A percentile compares a stretch with the other conserved stretches of the same genome.
These are phyloP conservation scores for Lumnitzera racemosa DNA, from an alignment of 345 rosid species.

Conservation along the genomic window DNA sequence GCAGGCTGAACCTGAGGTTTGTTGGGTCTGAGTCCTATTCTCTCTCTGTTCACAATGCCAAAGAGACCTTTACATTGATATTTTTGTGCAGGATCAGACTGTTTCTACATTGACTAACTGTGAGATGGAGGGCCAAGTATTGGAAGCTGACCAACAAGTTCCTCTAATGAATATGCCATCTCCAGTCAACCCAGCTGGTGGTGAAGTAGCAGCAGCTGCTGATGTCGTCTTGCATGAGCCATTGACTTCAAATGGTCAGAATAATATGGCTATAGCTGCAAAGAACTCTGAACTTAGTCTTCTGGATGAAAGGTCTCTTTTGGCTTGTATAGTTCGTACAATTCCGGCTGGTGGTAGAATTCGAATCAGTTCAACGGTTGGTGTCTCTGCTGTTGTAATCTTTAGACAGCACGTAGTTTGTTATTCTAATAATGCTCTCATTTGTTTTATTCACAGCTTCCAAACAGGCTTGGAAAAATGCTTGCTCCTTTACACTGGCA, in stretches of 20 bases:
- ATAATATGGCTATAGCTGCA: conserved; percentile 22
- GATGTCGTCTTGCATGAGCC: conserved; percentile 30
- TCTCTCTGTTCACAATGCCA: background rate
- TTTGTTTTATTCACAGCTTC: conserved; percentile 47
- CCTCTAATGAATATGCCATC: conserved; percentile 28
- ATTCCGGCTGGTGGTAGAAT: conserved; percentile 94
- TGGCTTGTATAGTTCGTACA: conserved; percentile 91
- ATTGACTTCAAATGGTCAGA: conserved; percentile 29
- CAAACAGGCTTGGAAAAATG: conserved; percentile 93
- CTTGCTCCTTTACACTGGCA: conserved; percentile 96
- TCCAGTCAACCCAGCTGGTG: conserved; percentile 31
- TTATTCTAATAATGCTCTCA: background rate
- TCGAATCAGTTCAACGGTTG: conserved; percentile 76
- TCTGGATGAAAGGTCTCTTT: conserved; percentile 77
- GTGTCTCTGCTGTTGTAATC: conserved; percentile 11
- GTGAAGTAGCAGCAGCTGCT: conserved; percentile 21
- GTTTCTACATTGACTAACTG: conserved; percentile 22
- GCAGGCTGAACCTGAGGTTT: conserved; percentile 53
- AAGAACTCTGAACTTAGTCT: conserved; percentile 43
- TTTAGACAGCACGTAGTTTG: background rate
- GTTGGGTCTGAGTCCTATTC: background rate
- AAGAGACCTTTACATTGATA: conserved; percentile 7
- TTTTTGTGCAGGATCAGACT: conserved; percentile 39
- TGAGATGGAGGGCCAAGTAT: conserved; percentile 36
- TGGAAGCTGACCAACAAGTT: conserved; percentile 43